These are phyloP conservation scores for Fraxinus nigra DNA, from an alignment of 305 asterid genomes.

Conservation along the genomic window DNA sequence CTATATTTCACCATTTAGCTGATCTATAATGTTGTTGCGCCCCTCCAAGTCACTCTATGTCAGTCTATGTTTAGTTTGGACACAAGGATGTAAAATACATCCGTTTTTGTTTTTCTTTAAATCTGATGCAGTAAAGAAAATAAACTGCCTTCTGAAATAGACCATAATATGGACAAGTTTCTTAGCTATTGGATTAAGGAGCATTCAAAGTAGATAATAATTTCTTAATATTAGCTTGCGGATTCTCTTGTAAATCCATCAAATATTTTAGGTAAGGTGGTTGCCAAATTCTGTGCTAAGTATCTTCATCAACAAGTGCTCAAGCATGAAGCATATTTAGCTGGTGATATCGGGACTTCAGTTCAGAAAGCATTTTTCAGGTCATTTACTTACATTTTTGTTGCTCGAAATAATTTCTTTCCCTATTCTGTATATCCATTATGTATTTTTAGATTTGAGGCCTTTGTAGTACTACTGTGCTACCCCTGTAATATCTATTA, in stretches of 20 bases:
- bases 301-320: conserved; percentile 90
- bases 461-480: neutral
- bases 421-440: neutral
- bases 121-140: neutral
- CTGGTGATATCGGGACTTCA: conserved; percentile 83
- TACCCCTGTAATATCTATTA: neutral
- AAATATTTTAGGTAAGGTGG: conserved; percentile 73
- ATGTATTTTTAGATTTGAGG: neutral
- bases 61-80: neutral
- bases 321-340: conserved; percentile 71
- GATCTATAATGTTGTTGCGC: neutral
- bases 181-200: neutral
- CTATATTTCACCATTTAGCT: neutral
- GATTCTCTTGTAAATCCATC: neutral
- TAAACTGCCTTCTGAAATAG: neutral
- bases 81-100: neutral
- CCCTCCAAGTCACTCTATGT: neutral
- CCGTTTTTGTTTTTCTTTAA: neutral
- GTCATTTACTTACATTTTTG: conserved; percentile 30
- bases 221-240: neutral
- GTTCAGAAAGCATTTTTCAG: conserved; percentile 76
- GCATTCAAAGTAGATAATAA: neutral
- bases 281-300: conserved; percentile 93
- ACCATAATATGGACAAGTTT: neutral
- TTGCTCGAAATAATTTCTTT: neutral